Base-by-base conservation (phyloP, 305 asterid species). In the Caryopteris hybrid region DNA sequence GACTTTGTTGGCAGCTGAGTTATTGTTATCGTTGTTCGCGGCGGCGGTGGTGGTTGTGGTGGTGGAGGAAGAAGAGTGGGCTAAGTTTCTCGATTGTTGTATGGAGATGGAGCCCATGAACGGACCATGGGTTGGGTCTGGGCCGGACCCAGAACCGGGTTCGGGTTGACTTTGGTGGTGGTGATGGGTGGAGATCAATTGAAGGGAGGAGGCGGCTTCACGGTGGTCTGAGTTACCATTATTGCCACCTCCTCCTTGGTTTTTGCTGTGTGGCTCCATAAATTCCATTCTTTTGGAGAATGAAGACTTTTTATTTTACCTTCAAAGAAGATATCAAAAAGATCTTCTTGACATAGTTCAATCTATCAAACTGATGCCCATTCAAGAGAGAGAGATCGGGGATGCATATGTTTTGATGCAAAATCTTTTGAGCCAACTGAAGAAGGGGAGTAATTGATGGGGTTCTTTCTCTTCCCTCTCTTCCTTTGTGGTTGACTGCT, bases 201-300 rank as follows among this genome's bases (percentile, higher is more conserved):
- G 84, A 18, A 79, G 75, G 56, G 87, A 64, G 42, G 88, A 52
- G 23, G 80, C 65, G 4, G 76, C 57, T 14, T 63, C 64, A 11
- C 68, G 85, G 72, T 47, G 79, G 66, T 60, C 81, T 18, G 78
- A 68, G 62, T 34, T 72, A 11, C 60, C 64, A 25, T 47, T 64
- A 58, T 23, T 71, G n/a, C 50, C 81, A 0, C n/a, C 29, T 0
- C 55, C 27, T 3, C 43, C 39, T 33, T 6, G 88, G 72, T 58
- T 82, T 68, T 82, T 86, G 84, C 21, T 17, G 75, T 83, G 89
- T 48, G 91, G 50, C 72, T 86, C 92, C 84, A 89, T 83, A 71
- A 91, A 82, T 78, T 86, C 89, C 92, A 88, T 86, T 54, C 8
- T 38, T 34, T 33, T 38, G 64, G 57, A 8, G 58, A 12, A 33